A percentile compares a stretch with the other conserved stretches of the same genome.
phyloP scores from a whole-genome alignment of 257 asterid genomes.

The Solanum virginianum region DNA sequence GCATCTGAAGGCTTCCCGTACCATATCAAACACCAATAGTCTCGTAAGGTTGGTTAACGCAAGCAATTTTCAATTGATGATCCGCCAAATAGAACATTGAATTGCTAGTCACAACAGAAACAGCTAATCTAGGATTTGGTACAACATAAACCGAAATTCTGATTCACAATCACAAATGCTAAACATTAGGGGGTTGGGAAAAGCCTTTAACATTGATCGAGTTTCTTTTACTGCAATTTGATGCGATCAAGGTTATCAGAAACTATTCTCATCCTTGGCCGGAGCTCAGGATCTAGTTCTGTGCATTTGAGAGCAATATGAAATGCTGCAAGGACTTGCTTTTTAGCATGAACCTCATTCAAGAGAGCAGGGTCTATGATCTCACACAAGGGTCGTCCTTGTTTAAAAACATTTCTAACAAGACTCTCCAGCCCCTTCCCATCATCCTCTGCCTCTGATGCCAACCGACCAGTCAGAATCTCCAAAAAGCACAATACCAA shows the following conservation, averaged over 20 bases:
- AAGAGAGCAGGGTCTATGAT: conserved; percentile 61
- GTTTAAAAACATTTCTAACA: conserved; percentile 63
- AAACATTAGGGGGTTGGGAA: background rate
- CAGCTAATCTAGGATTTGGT: background rate
- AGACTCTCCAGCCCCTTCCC: conserved; percentile 53
- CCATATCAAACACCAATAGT: background rate
- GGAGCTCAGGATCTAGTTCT: conserved; percentile 67
- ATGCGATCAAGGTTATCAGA: conserved; percentile 65
- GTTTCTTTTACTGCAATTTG: conserved; percentile 21
- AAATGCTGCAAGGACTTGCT: conserved; percentile 77
- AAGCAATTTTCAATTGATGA: background rate
- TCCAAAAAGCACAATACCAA: conserved; percentile 73
- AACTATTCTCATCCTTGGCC: conserved; percentile 86
- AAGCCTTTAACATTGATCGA: background rate
- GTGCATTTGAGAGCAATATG: conserved; percentile 73
- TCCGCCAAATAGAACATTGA: background rate
- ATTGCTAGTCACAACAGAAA: background rate
- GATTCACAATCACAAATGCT: background rate
- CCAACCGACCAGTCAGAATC: conserved; percentile 57
- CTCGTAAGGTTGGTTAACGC: background rate
- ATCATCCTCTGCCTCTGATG: conserved; percentile 16
- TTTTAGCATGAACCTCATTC: conserved; percentile 81
- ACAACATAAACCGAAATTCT: background rate
- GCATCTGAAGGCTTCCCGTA: too few species aligned
- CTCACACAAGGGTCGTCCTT: conserved; percentile 72